phyloP scores from a whole-genome alignment of 768 basidiomycete genomes.

The Leccinum barrowsii region DNA sequence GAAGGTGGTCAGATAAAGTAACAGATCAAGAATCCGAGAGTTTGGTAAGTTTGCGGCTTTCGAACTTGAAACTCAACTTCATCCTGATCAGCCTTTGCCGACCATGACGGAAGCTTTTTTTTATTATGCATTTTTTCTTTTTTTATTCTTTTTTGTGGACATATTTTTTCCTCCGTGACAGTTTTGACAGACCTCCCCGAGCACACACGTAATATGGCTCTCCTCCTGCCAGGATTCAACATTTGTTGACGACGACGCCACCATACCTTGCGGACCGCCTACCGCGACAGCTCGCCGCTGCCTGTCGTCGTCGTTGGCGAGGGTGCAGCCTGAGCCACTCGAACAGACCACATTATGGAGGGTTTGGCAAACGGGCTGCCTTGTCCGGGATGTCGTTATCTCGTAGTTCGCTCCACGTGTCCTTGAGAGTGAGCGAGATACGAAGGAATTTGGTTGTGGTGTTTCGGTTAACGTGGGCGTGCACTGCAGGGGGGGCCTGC shows the following conservation, averaged over 20 bases:
- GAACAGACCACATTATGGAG: background rate
- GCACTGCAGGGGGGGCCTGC: constrained; percentile 8
- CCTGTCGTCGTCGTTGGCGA: background rate
- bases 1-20: constrained; percentile 27
- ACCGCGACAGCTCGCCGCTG: background rate
- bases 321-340: background rate
- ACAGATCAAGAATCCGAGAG: constrained; percentile 24
- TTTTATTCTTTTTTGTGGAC: background rate
- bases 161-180: constrained; percentile 28
- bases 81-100: constrained; percentile 29
- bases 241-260: constrained; percentile 2
- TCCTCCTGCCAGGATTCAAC: background rate
- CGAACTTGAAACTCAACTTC: constrained; percentile 33
- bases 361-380: constrained; percentile 1
- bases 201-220: constrained; percentile 25
- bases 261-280: background rate
- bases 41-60: constrained; percentile 29
- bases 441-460: background rate
- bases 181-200: constrained; percentile 1
- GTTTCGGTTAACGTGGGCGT: constrained; percentile 22
- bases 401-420: constrained; percentile 8
- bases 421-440: constrained; percentile 7
- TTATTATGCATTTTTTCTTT: background rate
- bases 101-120: constrained; percentile 27
- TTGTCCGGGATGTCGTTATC: constrained; percentile 17